Evolutionary conservation across 139 green algal genomes (phyloP), one percentile per base, ranked within the genome.

Genomic region (Coccomyxa sp.): DNA sequence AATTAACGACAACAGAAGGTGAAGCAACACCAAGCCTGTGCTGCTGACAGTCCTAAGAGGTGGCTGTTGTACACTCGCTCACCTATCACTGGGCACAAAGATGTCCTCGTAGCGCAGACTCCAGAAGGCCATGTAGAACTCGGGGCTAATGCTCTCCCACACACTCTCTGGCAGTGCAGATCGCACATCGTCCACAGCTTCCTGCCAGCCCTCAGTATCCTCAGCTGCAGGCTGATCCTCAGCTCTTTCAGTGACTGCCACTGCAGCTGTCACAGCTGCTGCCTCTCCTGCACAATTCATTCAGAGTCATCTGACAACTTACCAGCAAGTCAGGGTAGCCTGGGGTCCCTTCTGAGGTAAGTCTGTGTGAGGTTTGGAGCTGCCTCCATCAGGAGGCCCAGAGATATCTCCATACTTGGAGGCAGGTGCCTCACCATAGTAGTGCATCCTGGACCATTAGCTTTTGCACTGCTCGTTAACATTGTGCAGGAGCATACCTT

Each of bases 91-190:
- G 22, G 89, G 88, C 71, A 90, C 87, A 54, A 92, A 81, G 6
- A 96, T 82, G 83, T 96, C 92, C 27, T 84, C 78, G 39, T 94
- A 81, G n/a, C 83, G 77, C 36, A 94, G 86, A 29, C 74, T 78
- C 92, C 92, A 97, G 80, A 96, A 97, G 4, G 80, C 83, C 54
- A 88, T 39, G 84, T 93, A 97, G 31, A 96, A 76, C 35, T 89
- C 73, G 12, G 85, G 83, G 2, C 80, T 88, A 6, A 95, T 79
- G 44, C 38, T 81, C n/a, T 83, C 39, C 86, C 86, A 91, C 27
- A 70, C 68, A 18, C 33, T 31, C 34, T 64, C 37, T 7, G 82
- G 41, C 33, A 84, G 79, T 69, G 83, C 83, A 34, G 31, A 37
- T 44, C 68, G 79, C n/a, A 83, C 74, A 40, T 69, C 83, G 37